Percentiles rank a stretch among this genome's conserved stretches.
Evolutionary conservation across 805 yeast species (phyloP).

Genomic region (Yarrowia sp.): DNA sequence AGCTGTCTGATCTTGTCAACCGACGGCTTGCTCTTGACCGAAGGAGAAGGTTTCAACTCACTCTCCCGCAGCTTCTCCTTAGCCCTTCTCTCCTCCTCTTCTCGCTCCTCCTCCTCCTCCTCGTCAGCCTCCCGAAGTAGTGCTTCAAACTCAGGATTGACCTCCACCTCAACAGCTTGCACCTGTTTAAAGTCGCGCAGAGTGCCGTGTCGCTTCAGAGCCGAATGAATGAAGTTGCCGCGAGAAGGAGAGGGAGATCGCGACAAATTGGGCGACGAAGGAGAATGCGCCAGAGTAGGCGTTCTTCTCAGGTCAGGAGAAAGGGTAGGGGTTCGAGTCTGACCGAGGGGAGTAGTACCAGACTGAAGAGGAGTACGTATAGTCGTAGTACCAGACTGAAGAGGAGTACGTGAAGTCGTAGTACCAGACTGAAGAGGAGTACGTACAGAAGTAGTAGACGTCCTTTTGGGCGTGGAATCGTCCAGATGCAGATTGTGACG

Average conservation of each 20-base stretch:
- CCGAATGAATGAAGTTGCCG: conserved; percentile 34
- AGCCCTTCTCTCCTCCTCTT: too few species aligned
- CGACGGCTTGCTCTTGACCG: conserved; percentile 14
- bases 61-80: not conserved
- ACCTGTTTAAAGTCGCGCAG: conserved; percentile 10
- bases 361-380: too few species aligned
- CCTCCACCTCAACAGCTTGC: not conserved
- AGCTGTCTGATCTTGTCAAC: conserved; percentile 18
- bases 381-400: not conserved
- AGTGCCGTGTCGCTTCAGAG: conserved; percentile 33
- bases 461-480: not conserved
- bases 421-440: not conserved
- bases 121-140: not conserved
- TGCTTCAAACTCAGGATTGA: conserved; percentile 11
- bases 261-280: not conserved
- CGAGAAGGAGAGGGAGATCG: conserved; percentile 30
- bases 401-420: too few species aligned
- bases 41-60: not conserved
- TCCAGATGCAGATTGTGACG: conserved; percentile 5
- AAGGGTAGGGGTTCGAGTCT: not conserved
- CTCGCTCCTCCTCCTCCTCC: not conserved
- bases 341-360: not conserved
- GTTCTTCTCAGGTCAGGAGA: not conserved
- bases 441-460: not conserved
- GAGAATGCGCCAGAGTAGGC: not conserved